phyloP scores from a whole-genome alignment of 2,329 filamentous ascomycete species.

The Huntiella bhutanensis region DNA sequence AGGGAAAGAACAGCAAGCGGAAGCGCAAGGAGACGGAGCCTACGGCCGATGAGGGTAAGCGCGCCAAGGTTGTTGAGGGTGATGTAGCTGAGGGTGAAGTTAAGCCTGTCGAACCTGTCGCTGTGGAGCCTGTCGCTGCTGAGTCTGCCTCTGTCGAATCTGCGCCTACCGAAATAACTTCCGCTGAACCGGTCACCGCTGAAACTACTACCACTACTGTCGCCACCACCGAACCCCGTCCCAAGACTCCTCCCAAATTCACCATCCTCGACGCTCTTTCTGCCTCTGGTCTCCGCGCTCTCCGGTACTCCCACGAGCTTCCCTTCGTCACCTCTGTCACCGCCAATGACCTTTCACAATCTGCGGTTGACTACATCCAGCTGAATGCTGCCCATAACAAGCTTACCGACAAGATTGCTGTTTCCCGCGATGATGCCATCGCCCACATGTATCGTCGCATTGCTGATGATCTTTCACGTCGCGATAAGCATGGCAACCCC shows the following conservation, averaged over 20 bases:
- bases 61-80: conserved; percentile 13
- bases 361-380: conserved; percentile 62
- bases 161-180: neutral
- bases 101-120: neutral
- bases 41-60: conserved; percentile 24
- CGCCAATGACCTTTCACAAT: conserved; percentile 70
- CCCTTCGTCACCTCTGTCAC: conserved; percentile 66
- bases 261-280: conserved; percentile 90
- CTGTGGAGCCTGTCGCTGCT: neutral
- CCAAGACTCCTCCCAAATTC: conserved; percentile 30
- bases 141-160: neutral
- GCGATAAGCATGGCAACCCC: conserved; percentile 22
- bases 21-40: conserved; percentile 23
- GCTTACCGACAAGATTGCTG: conserved; percentile 48
- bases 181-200: conserved; percentile 72
- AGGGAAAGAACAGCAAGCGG: conserved; percentile 19
- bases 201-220: conserved; percentile 84
- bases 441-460: conserved; percentile 73
- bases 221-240: conserved; percentile 25
- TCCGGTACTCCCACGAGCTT: conserved; percentile 83
- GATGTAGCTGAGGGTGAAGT: neutral
- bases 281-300: conserved; percentile 73
- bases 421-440: conserved; percentile 66
- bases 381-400: conserved; percentile 73
- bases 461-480: conserved; percentile 29